Conservation (phyloP, 2,329 filamentous ascomycete genomes). For the Aureobasidium sp. region DNA sequence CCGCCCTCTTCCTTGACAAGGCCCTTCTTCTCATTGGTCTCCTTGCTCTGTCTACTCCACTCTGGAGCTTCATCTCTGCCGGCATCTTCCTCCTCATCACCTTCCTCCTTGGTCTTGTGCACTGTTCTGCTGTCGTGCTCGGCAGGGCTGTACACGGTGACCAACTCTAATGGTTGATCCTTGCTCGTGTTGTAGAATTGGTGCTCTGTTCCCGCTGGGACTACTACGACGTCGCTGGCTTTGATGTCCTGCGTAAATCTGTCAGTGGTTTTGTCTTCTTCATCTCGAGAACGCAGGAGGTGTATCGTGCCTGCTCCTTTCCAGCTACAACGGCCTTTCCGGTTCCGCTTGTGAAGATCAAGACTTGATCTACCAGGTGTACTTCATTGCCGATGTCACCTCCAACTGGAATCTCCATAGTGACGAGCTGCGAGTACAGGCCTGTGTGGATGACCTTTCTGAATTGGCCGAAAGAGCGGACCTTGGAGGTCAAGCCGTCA, state of each 20-base stretch:
- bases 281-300: not conserved
- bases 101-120: slow-evolving; percentile 55
- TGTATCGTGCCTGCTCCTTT: slow-evolving; percentile 41
- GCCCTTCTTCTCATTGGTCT: slow-evolving; percentile 48
- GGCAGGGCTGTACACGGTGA: slow-evolving; percentile 55
- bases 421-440: slow-evolving; percentile 53
- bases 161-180: slow-evolving; percentile 49
- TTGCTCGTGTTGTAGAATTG: slow-evolving; percentile 55
- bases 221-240: slow-evolving; percentile 46
- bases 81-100: slow-evolving; percentile 53
- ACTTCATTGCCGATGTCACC: slow-evolving; percentile 62
- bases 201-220: slow-evolving; percentile 57
- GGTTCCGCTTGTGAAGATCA: slow-evolving; percentile 54
- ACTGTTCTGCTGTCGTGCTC: slow-evolving; percentile 53
- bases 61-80: slow-evolving; percentile 52
- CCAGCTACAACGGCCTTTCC: slow-evolving; percentile 52
- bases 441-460: slow-evolving; percentile 55
- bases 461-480: slow-evolving; percentile 51
- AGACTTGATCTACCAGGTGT: slow-evolving; percentile 56
- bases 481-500: slow-evolving; percentile 44
- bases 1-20: slow-evolving; percentile 40
- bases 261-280: not conserved
- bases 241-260: not conserved
- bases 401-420: slow-evolving; percentile 56
- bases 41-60: slow-evolving; percentile 50